These are phyloP conservation scores for Cucumis sativus DNA, from an alignment of 306 rosid genomes.

Conservation along the genomic window DNA sequence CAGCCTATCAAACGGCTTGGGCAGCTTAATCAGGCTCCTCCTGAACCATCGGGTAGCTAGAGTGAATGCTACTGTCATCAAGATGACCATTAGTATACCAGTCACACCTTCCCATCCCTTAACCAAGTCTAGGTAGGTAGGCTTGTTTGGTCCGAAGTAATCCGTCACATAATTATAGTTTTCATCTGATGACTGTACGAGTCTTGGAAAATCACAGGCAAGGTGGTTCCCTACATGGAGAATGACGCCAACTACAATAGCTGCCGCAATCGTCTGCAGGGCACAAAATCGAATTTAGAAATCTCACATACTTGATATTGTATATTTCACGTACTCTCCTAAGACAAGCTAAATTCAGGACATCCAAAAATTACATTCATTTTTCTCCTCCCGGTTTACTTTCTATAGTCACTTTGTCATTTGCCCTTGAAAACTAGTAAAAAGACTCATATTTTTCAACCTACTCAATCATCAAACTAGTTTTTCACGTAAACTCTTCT, in stretches of 20 bases:
- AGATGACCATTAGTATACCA: conserved; percentile 72
- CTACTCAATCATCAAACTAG: too few species aligned
- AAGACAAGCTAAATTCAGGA: conserved; percentile 1
- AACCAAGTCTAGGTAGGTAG: conserved; percentile 40
- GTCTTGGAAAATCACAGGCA: conserved; percentile 89
- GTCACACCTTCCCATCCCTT: conserved; percentile 75
- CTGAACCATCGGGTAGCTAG: conserved; percentile 93
- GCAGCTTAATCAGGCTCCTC: conserved; percentile 72
- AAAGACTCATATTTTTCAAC: too few species aligned
- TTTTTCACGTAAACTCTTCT: too few species aligned
- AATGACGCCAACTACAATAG: conserved; percentile 75
- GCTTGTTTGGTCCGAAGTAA: conserved; percentile 55
- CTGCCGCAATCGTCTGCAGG: conserved; percentile 68
- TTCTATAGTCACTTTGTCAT: too few species aligned
- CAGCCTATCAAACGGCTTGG: conserved; percentile 79
- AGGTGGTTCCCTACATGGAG: conserved; percentile 88
- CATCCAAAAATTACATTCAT: neutral
- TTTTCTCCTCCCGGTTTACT: too few species aligned
- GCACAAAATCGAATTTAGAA: conserved; percentile 1
- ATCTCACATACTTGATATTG: neutral
- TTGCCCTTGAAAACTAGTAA: too few species aligned
- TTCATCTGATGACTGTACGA: conserved; percentile 20
- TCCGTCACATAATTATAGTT: conserved; percentile 21
- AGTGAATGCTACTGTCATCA: conserved; percentile 74
- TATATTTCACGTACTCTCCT: neutral